These are phyloP conservation scores for Phytophthora vignae DNA, from an alignment of 352 stramenopile genomes.

Conservation along the genomic window DNA sequence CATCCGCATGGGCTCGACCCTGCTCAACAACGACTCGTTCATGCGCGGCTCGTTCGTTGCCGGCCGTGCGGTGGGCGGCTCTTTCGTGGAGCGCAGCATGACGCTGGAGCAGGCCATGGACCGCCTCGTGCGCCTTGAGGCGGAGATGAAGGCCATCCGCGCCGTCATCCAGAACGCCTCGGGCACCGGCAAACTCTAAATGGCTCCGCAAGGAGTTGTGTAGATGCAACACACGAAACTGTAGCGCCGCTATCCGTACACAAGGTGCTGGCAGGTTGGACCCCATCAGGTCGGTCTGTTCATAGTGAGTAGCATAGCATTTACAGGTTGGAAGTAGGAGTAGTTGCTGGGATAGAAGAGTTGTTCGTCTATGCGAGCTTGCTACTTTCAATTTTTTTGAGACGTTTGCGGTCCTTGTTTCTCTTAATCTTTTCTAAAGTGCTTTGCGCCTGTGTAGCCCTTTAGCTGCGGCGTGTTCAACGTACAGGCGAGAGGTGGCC, in stretches of 20 bases:
- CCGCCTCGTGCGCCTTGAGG: slow-evolving; percentile 68
- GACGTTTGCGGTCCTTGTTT: neutral
- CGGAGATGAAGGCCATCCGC: slow-evolving; percentile 73
- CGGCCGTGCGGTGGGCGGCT: slow-evolving; percentile 68
- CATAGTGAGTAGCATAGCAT: slow-evolving; percentile 37
- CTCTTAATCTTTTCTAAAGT: neutral
- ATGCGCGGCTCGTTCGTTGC: slow-evolving; percentile 85
- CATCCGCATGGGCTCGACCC: slow-evolving; percentile 74
- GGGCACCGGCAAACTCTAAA: slow-evolving; percentile 35
- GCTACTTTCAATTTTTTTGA: slow-evolving; percentile 22
- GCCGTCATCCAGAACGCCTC: slow-evolving; percentile 68
- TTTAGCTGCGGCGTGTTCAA: neutral
- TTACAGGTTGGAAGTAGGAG: slow-evolving; percentile 16
- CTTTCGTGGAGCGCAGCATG: slow-evolving; percentile 66
- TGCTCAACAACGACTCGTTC: slow-evolving; percentile 69
- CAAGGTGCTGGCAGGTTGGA: slow-evolving; percentile 21
- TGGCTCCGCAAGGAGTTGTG: slow-evolving; percentile 5
- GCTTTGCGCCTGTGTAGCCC: too few relatives aligned
- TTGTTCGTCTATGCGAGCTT: slow-evolving; percentile 33
- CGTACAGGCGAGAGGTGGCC: neutral
- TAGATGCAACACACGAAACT: neutral
- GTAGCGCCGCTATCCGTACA: slow-evolving; percentile 5
- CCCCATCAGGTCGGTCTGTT: slow-evolving; percentile 29
- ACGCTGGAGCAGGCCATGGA: slow-evolving; percentile 80
- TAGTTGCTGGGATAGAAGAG: slow-evolving; percentile 30